Conservation (phyloP, 306 rosid species). For the Senna siamea region DNA sequence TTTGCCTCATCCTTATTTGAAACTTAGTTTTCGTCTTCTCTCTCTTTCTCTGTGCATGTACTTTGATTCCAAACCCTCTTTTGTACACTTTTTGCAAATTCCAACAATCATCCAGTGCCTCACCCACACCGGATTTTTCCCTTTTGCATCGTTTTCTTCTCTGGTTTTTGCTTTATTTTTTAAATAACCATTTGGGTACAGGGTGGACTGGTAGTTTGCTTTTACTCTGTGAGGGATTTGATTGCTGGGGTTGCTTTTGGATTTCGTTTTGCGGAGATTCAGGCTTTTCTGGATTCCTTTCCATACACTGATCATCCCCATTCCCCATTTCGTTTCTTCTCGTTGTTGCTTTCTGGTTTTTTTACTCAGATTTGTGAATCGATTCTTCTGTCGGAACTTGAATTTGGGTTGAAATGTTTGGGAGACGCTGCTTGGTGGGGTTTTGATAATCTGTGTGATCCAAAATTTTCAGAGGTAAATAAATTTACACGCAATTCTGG, state of each 20-base stretch:
- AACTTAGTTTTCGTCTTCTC: background rate
- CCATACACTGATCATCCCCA: constrained; percentile 4
- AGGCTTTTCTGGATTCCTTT: constrained; percentile 12
- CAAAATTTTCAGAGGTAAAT: constrained; percentile 32
- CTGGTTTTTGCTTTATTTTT: background rate
- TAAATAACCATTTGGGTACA: background rate
- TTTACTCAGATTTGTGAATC: too few species aligned
- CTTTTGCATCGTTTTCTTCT: background rate
- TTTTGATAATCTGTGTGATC: constrained; percentile 3
- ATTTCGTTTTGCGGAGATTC: background rate
- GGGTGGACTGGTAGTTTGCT: too few species aligned
- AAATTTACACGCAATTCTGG: constrained; percentile 33
- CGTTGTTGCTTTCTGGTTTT: constrained; percentile 12
- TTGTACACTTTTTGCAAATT: too few species aligned
- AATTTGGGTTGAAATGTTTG: constrained; percentile 1
- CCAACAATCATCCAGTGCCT: too few species aligned
- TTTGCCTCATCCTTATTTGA: background rate
- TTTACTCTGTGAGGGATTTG: too few species aligned
- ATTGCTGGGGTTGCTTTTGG: background rate
- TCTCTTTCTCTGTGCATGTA: background rate
- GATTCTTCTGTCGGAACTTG: background rate
- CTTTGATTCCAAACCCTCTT: background rate
- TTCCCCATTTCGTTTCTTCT: constrained; percentile 17
- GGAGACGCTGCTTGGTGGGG: background rate
- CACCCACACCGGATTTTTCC: too few species aligned